phyloP scores from a whole-genome alignment of 78 protist species.

The Monosiga brevicollis region DNA sequence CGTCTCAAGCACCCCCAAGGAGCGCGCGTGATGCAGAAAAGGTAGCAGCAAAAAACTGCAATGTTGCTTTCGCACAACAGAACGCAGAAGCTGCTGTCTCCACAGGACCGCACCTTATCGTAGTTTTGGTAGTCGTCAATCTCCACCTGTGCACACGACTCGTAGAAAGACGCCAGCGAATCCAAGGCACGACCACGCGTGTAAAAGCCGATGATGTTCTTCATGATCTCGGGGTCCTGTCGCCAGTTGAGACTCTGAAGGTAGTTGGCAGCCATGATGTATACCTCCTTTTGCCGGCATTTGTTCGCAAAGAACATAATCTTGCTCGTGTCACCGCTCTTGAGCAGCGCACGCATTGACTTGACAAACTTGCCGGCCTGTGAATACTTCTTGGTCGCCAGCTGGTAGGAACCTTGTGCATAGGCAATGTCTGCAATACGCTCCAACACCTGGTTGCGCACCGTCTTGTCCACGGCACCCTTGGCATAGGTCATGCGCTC shows the following conservation, averaged over 20 bases:
- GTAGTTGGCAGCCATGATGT: slow-evolving; percentile 70
- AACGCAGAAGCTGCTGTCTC: too few relatives aligned
- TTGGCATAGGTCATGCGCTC: slow-evolving; percentile 23
- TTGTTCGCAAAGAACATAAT: slow-evolving; percentile 56
- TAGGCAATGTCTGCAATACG: background rate
- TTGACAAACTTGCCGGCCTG: slow-evolving; percentile 49
- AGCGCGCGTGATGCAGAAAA: too few relatives aligned
- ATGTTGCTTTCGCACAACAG: too few relatives aligned
- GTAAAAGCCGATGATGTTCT: slow-evolving; percentile 61
- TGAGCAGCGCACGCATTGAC: slow-evolving; percentile 61
- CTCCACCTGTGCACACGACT: slow-evolving; percentile 55
- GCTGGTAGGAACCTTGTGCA: slow-evolving; percentile 44
- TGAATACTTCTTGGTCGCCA: slow-evolving; percentile 55
- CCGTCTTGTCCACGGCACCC: background rate
- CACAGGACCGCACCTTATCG: slow-evolving; percentile 43
- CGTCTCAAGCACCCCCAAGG: too few relatives aligned
- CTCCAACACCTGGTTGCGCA: background rate
- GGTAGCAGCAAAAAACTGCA: too few relatives aligned
- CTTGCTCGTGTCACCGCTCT: slow-evolving; percentile 67
- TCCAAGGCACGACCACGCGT: slow-evolving; percentile 56
- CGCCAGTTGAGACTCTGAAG: slow-evolving; percentile 68
- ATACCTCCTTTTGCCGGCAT: slow-evolving; percentile 41
- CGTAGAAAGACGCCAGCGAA: slow-evolving; percentile 58
- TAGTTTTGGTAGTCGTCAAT: slow-evolving; percentile 78
- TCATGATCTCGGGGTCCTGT: slow-evolving; percentile 36